Evolutionary conservation across 1,139 yeast genomes (phyloP), one percentile per base, ranked within the genome.

Genomic region (Geotrichum histeridarum): DNA sequence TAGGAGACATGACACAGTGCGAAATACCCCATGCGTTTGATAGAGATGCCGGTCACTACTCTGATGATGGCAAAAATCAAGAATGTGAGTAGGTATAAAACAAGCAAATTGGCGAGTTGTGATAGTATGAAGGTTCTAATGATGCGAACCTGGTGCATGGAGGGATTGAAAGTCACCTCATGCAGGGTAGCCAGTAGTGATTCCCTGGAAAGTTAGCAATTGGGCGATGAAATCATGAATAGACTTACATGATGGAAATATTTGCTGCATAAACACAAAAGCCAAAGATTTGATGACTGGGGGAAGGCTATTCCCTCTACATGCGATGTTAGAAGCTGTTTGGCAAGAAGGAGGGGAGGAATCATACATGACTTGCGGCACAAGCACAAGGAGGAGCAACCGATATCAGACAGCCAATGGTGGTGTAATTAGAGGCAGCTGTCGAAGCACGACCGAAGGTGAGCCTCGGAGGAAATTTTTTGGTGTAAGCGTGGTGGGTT

Each of bases 11-110:
- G 70, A 32, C 73, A 64, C 15, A 73, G 59, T 27, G 73, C 69
- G 54, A 73, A 62, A 61, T 73, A 74, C 31, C 77, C 77, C 12
- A 74, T 60, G 17, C 77, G 69, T 57, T 71, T 71, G 60, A 73
- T 70, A 30, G 75, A 70, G 41, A 73, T 62, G n/a, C 77, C 76
- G 1, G 77, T 72, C 53, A 71, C 63, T 17, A 73, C 64, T n/a
- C 76, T 65, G 14, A 73, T 59, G 37, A 71, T 58, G 12, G 75
- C 76, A 51, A 73, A 68, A 12, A 70, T 48, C 52, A 70, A 65
- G 43, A 72, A 70, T 27, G 74, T 63, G 9, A 64, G 57, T 18
- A 70, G 57, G 58, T 70, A 71, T 15, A 67, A 48, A 2, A 67
- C 50, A 15, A 64, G 59, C 9, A 64, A 56, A 49, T 67, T 56